Conservation (phyloP, 306 rosid genomes). For the Gillenia trifoliata region DNA sequence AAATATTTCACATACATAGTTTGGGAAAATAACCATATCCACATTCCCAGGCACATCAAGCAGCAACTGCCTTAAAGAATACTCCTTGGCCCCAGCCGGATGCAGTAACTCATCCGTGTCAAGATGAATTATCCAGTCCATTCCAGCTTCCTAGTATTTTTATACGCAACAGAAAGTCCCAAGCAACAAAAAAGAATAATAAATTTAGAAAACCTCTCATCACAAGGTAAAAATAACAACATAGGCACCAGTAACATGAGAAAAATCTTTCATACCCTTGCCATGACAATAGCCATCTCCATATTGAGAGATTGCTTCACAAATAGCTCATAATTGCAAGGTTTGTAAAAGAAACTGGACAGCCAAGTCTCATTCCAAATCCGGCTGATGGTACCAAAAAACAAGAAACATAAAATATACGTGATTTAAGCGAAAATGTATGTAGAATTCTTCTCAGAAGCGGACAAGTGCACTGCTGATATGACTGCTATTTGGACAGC, state of each 20-base stretch:
- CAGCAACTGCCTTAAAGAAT: constrained; percentile 85
- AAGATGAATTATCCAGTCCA: constrained; percentile 97
- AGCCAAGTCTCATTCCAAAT: constrained; percentile 99
- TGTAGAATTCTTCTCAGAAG: not conserved
- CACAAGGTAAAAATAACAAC: not conserved
- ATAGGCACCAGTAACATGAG: constrained; percentile 6
- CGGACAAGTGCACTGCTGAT: not conserved
- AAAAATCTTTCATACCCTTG: constrained; percentile 68
- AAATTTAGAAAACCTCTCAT: not conserved
- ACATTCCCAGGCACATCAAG: constrained; percentile 87
- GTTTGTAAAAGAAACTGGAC: constrained; percentile 92
- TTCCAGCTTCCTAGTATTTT: constrained; percentile 69
- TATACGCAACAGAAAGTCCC: constrained; percentile 13
- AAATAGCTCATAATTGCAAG: constrained; percentile 96
- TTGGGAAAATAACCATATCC: constrained; percentile 95
- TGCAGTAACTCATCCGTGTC: constrained; percentile 94
- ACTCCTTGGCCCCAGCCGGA: constrained; percentile 89
- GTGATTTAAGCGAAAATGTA: not conserved
- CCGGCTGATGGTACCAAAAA: constrained; percentile 60
- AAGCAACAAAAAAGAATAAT: not conserved
- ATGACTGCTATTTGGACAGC: not conserved
- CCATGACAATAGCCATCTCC: constrained; percentile 99
- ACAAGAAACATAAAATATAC: not conserved
- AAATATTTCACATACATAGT: constrained; percentile 65
- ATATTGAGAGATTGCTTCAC: constrained; percentile 99